Evolutionary conservation across 2,329 filamentous ascomycete genomes (phyloP).

Genomic region (Cladorrhinum sp.): DNA sequence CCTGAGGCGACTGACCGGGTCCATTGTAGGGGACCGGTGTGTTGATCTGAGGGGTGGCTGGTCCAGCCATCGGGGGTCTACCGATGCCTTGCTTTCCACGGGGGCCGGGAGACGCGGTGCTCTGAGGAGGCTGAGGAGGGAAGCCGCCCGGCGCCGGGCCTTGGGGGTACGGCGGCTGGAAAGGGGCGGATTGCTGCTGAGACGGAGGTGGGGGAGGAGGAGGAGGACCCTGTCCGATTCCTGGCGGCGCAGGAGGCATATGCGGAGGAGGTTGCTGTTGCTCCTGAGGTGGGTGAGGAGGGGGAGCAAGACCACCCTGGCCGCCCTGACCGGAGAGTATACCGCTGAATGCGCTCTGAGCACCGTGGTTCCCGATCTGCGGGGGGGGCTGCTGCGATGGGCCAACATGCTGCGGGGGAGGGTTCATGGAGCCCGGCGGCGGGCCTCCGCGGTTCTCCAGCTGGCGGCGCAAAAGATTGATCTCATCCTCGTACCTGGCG

Average conservation of each 20-base stretch:
- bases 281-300: constrained; percentile 60
- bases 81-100: constrained; percentile 68
- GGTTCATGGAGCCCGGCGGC: constrained; percentile 56
- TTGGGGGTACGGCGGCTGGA: constrained; percentile 65
- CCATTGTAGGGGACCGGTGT: constrained; percentile 83
- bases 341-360: constrained; percentile 80
- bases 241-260: constrained; percentile 74
- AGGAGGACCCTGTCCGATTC: constrained; percentile 48
- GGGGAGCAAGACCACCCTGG: constrained; percentile 82
- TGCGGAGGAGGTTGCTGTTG: constrained; percentile 53
- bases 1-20: constrained; percentile 77
- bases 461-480: constrained; percentile 80
- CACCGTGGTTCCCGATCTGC: constrained; percentile 77
- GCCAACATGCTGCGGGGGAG: constrained; percentile 70
- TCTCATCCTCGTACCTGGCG: constrained; percentile 89
- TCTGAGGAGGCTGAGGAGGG: constrained; percentile 76
- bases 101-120: constrained; percentile 82
- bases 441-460: constrained; percentile 65
- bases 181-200: constrained; percentile 61
- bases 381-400: constrained; percentile 83
- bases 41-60: constrained; percentile 89
- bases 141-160: constrained; percentile 65
- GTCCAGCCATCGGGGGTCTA: constrained; percentile 63
- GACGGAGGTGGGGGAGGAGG: constrained; percentile 59
- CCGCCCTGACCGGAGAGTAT: constrained; percentile 89